These are phyloP conservation scores for Rhododendron simsii DNA, from an alignment of 148 eudicot genomes.

Conservation along the genomic window DNA sequence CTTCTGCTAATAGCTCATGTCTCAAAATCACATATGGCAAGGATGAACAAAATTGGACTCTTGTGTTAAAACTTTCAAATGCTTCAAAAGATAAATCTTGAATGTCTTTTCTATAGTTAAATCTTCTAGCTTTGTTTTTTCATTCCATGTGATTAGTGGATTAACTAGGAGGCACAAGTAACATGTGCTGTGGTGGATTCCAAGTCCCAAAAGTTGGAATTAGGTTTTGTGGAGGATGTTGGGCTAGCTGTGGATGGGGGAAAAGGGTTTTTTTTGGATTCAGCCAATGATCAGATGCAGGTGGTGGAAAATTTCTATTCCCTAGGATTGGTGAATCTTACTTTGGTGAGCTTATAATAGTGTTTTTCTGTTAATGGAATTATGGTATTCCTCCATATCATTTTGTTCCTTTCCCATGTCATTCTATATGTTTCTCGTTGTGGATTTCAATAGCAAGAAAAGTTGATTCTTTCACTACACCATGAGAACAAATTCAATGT, in stretches of 20 bases:
- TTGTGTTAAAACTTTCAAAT: background rate
- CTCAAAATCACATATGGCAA: background rate
- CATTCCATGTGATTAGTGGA: background rate
- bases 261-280: background rate
- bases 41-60: background rate
- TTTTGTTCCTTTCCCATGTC: background rate
- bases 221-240: slow-evolving; percentile 20
- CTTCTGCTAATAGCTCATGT: background rate
- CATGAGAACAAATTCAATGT: background rate
- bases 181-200: slow-evolving; percentile 18
- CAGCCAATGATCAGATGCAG: background rate
- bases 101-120: background rate
- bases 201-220: slow-evolving; percentile 14
- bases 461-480: background rate
- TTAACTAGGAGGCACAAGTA: slow-evolving; percentile 6
- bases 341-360: background rate
- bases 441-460: background rate
- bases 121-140: background rate
- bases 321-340: slow-evolving; percentile 3
- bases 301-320: background rate
- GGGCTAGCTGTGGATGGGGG: background rate
- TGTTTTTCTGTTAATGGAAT: background rate
- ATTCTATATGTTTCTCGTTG: background rate
- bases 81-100: background rate
- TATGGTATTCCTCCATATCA: background rate